These are phyloP conservation scores for Tinospora cordifolia DNA, from an alignment of 164 flowering plant species.

Conservation along the genomic window DNA sequence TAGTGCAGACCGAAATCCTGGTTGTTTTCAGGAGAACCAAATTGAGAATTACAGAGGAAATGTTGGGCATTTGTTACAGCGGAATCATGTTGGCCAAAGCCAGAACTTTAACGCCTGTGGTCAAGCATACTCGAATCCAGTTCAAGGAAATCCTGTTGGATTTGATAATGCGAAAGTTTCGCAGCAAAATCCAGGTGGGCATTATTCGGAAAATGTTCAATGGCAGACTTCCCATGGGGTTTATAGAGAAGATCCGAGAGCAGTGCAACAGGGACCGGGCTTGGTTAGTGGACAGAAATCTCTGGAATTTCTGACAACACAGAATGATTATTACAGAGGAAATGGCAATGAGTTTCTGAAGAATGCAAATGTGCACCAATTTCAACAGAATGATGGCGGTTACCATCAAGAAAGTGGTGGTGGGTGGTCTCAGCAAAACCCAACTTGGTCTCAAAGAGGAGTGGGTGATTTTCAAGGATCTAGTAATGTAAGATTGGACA, in stretches of 20 bases:
- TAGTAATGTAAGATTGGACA: slow-evolving; percentile 7
- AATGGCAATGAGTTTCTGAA: slow-evolving; percentile 13
- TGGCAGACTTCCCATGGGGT: slow-evolving; percentile 1
- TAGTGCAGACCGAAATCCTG: too few relatives aligned
- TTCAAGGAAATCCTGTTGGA: background rate
- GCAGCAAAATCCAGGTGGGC: background rate
- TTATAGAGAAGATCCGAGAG: background rate
- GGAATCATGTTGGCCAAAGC: background rate
- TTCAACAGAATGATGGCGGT: slow-evolving; percentile 19
- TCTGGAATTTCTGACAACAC: background rate
- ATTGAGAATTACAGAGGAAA: background rate
- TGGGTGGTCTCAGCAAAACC: slow-evolving; percentile 6
- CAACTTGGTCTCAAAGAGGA: slow-evolving; percentile 10
- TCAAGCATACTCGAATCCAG: slow-evolving; percentile 5
- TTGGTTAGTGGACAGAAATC: background rate
- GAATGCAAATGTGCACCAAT: slow-evolving; percentile 11
- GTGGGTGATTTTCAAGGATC: slow-evolving; percentile 2
- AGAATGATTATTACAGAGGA: slow-evolving; percentile 1
- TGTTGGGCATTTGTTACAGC: too few relatives aligned
- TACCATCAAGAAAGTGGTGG: slow-evolving; percentile 10
- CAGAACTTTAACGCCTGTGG: slow-evolving; percentile 11
- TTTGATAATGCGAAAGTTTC: too few relatives aligned
- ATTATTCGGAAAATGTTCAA: background rate
- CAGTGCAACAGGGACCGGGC: background rate
- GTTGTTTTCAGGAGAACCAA: slow-evolving; percentile 8